Conservation (phyloP, 2,329 filamentous ascomycete species). For the Phoma herbarum region DNA sequence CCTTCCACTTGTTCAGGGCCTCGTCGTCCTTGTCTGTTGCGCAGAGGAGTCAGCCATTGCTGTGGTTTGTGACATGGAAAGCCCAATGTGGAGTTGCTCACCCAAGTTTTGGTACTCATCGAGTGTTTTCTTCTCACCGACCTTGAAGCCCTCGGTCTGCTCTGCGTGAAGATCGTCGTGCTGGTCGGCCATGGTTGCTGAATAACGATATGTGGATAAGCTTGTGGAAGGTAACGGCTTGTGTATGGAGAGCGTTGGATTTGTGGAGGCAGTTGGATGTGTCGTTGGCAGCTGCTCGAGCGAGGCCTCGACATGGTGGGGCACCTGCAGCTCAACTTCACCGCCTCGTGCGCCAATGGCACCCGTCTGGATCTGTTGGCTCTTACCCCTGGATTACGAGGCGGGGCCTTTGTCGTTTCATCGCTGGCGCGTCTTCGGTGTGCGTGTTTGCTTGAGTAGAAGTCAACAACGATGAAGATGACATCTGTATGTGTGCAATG, state of each 20-base stretch:
- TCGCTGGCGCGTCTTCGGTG: background rate
- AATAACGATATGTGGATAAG: slow-evolving; percentile 12
- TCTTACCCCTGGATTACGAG: slow-evolving; percentile 14
- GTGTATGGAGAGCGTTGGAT: slow-evolving; percentile 21
- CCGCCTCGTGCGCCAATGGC: slow-evolving; percentile 21
- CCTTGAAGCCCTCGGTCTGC: slow-evolving; percentile 95
- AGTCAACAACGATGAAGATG: background rate
- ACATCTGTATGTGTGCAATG: background rate
- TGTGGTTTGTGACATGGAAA: background rate
- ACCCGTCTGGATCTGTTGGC: slow-evolving; percentile 14
- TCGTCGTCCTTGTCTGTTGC: slow-evolving; percentile 76
- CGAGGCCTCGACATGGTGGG: slow-evolving; percentile 34
- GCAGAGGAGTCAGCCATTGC: slow-evolving; percentile 6
- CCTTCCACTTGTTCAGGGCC: slow-evolving; percentile 96
- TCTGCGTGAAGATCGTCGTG: slow-evolving; percentile 87
- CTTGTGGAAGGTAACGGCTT: slow-evolving; percentile 12
- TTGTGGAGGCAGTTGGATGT: slow-evolving; percentile 15
- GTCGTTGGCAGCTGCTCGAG: slow-evolving; percentile 21
- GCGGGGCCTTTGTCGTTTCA: slow-evolving; percentile 15
- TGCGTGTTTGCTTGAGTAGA: slow-evolving; percentile 1
- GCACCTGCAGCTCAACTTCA: slow-evolving; percentile 30
- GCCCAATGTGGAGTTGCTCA: slow-evolving; percentile 59
- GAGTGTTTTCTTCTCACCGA: slow-evolving; percentile 97
- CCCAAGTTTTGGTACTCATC: slow-evolving; percentile 94
- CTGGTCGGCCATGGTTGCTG: slow-evolving; percentile 47